phyloP scores from a whole-genome alignment of 2,329 filamentous ascomycete species.

The Cadophora sp. region DNA sequence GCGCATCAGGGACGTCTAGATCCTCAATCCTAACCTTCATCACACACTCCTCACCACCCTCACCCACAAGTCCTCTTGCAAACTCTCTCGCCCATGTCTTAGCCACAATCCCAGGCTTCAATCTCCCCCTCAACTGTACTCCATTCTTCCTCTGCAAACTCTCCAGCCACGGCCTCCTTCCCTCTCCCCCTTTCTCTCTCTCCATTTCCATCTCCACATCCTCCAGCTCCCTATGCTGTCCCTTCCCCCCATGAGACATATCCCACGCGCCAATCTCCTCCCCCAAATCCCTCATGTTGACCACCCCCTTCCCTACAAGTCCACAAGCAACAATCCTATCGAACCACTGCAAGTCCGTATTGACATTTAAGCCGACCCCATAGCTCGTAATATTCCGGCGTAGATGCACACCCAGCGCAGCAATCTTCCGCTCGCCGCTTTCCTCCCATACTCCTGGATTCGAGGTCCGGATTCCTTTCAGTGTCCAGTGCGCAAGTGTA shows the following conservation, averaged over 20 bases:
- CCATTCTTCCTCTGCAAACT: slow-evolving; percentile 12
- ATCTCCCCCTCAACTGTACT: slow-evolving; percentile 18
- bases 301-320: slow-evolving; percentile 77
- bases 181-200: background rate
- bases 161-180: slow-evolving; percentile 17
- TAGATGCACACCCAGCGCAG: slow-evolving; percentile 90
- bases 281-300: slow-evolving; percentile 60
- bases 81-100: slow-evolving; percentile 33
- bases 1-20: slow-evolving; percentile 18
- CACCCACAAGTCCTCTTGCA: slow-evolving; percentile 29
- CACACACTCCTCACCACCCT: slow-evolving; percentile 21
- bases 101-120: slow-evolving; percentile 27
- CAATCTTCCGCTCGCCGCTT: slow-evolving; percentile 72
- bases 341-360: slow-evolving; percentile 68
- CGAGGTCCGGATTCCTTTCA: slow-evolving; percentile 68
- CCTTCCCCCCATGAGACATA: background rate
- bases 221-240: background rate
- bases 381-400: slow-evolving; percentile 82
- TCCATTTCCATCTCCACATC: background rate
- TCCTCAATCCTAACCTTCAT: slow-evolving; percentile 24
- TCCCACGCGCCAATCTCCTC: slow-evolving; percentile 47
- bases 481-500: slow-evolving; percentile 63
- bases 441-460: slow-evolving; percentile 56
- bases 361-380: slow-evolving; percentile 83
- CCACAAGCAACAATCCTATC: slow-evolving; percentile 89